These are phyloP conservation scores for Suhomyces xylopsoci DNA, from an alignment of 805 yeast species.

Conservation along the genomic window DNA sequence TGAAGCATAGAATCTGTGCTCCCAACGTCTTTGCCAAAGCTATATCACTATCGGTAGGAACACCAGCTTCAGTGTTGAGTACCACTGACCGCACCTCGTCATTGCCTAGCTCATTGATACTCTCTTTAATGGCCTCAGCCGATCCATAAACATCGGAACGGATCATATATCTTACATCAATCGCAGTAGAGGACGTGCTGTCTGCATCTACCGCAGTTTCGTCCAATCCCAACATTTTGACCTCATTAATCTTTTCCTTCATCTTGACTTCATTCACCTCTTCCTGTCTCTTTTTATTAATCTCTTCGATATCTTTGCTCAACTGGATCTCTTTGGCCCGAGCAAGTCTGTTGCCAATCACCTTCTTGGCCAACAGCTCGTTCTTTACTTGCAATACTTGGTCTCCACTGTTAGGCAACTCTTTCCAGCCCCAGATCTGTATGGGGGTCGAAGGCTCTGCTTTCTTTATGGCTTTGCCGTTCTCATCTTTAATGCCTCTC, in stretches of 20 bases:
- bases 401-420: constrained; percentile 88
- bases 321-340: constrained; percentile 54
- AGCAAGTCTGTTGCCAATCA: constrained; percentile 58
- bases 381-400: constrained; percentile 69
- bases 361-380: constrained; percentile 75
- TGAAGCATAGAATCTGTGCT: constrained; percentile 78
- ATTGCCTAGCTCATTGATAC: constrained; percentile 80
- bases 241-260: constrained; percentile 53
- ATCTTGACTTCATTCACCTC: constrained; percentile 51
- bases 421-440: constrained; percentile 92
- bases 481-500: constrained; percentile 70
- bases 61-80: constrained; percentile 74
- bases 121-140: constrained; percentile 85
- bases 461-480: constrained; percentile 54
- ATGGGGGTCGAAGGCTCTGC: constrained; percentile 91
- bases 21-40: constrained; percentile 41
- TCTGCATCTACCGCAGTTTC: constrained; percentile 40
- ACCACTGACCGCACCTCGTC: constrained; percentile 75
- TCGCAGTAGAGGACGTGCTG: constrained; percentile 11
- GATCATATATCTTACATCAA: constrained; percentile 56
- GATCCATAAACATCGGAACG: constrained; percentile 95
- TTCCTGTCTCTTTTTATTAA: constrained; percentile 64
- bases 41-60: constrained; percentile 50
- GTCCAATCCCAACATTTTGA: constrained; percentile 60
- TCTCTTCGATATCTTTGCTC: constrained; percentile 59